Base-by-base conservation (phyloP, 306 rosid genomes). In the Arachis hypogaea region DNA sequence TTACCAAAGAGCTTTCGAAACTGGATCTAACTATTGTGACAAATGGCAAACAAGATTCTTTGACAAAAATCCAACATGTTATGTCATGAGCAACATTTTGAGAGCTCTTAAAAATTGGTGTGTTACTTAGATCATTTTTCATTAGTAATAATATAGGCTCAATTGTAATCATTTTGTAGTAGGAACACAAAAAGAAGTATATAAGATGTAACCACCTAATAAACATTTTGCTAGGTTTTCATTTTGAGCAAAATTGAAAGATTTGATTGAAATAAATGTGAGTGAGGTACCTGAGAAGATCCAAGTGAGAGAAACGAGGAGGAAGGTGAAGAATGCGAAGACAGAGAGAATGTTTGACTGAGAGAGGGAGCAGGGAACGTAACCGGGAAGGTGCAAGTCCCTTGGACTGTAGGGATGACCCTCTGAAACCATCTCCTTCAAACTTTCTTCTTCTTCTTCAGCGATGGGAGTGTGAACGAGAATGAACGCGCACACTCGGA, bases 361-460 rank as follows among this genome's bases (percentile, higher is more conserved):
- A 14, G 96, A 75, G 75, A 92, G 96, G 8, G 47, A 73, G 41
- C 73, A 38, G 0, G 96, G 97, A 33, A 87, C 86, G 54, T 76
- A 94, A 28, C 76, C 96, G 0, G 89, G 92, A 1, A 92, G 86
- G 43, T 78, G 72, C 67, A 94, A 69, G 65, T 90, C 90, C 2
- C 38, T 71, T 2, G 99, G 97, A 2, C 78, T 63, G 45, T 94
- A 94, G 0, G 96, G 97, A 67, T 94, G 98, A 73, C 52, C 60
- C 2, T 36, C 46, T 9, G 82, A 42, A 66, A 70, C 74, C 41
- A 51, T 33, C 3, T 33, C 4, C 38, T 33, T 33, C 38, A 4
- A 2, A 33, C 38, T 33, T 33, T 33, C 38, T 33, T 11, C 54
- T 18, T 6, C 28, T 33, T 33, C 4, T 33, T 33, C 3, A 33